Percentiles rank a stretch among this genome's conserved stretches.
Conservation (phyloP, 495 filamentous ascomycete species). For the Xylaria cubensis region DNA sequence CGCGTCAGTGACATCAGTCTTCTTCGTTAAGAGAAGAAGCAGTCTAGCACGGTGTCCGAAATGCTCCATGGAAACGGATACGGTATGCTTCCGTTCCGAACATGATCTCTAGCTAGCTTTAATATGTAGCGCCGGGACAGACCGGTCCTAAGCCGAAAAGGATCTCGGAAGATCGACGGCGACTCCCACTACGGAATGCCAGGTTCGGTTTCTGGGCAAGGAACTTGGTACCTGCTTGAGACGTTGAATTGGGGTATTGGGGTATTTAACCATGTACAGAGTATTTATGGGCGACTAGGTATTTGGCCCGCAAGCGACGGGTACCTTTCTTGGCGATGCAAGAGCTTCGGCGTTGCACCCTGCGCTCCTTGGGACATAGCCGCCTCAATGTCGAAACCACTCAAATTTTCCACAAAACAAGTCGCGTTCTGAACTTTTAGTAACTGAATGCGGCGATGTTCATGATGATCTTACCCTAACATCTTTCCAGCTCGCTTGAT, state of each 20-base stretch:
- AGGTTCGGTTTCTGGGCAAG: neutral
- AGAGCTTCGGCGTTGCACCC: conserved; percentile 11
- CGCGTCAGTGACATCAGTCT: neutral
- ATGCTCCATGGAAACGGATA: neutral
- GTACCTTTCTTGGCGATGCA: conserved; percentile 13
- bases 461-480: neutral
- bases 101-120: neutral
- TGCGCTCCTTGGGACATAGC: neutral
- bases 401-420: conserved; percentile 21
- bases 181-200: conserved; percentile 1
- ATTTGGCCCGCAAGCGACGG: neutral
- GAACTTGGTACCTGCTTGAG: neutral
- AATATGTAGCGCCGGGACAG: neutral
- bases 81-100: conserved; percentile 9
- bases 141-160: conserved; percentile 18
- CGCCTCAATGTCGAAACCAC: neutral
- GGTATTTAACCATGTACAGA: neutral
- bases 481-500: neutral
- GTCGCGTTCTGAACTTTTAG: neutral
- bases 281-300: no score
- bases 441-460: neutral
- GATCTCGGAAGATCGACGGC: conserved; percentile 8
- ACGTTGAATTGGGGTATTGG: neutral
- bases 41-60: neutral
- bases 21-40: neutral